These are phyloP conservation scores for Apophysomyces variabilis DNA, from an alignment of 371 early-diverging fungal genomes.

Conservation along the genomic window DNA sequence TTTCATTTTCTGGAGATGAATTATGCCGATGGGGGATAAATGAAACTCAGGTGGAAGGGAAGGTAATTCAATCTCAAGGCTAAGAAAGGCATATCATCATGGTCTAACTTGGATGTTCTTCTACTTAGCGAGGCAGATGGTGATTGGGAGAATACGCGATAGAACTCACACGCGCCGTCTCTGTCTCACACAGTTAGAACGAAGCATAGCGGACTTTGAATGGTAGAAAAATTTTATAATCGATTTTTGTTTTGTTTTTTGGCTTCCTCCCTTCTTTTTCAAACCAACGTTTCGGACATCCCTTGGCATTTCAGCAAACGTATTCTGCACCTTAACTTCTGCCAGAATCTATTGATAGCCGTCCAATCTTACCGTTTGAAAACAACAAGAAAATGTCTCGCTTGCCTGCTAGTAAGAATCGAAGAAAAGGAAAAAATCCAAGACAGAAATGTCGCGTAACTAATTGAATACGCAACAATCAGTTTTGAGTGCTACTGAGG, in stretches of 20 bases:
- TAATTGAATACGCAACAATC: no score
- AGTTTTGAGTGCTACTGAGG: slow-evolving; percentile 76
- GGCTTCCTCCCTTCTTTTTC: not conserved
- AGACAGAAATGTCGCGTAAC: not conserved
- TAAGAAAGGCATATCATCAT: no score
- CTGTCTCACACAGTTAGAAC: not conserved
- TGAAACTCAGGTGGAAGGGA: no score
- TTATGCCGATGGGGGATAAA: no score
- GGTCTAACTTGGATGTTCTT: no score
- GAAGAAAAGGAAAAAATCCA: not conserved
- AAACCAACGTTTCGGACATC: slow-evolving; percentile 4
- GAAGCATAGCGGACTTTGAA: not conserved
- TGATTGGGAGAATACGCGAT: no score
- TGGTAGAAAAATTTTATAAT: not conserved
- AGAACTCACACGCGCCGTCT: not conserved
- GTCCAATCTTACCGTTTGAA: slow-evolving; percentile 3
- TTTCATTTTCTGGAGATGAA: no score
- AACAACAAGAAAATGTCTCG: slow-evolving; percentile 9
- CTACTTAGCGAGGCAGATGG: no score
- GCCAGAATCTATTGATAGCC: slow-evolving; percentile 12
- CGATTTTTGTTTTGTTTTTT: not conserved
- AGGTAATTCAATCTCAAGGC: no score
- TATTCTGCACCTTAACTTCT: slow-evolving; percentile 8
- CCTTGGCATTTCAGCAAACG: slow-evolving; percentile 6
- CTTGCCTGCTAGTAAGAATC: slow-evolving; percentile 4